Percentiles rank a stretch among this genome's conserved stretches.
Evolutionary conservation across 176 grass and related monocot species (phyloP).

Genomic region (Aegilops longissima): DNA sequence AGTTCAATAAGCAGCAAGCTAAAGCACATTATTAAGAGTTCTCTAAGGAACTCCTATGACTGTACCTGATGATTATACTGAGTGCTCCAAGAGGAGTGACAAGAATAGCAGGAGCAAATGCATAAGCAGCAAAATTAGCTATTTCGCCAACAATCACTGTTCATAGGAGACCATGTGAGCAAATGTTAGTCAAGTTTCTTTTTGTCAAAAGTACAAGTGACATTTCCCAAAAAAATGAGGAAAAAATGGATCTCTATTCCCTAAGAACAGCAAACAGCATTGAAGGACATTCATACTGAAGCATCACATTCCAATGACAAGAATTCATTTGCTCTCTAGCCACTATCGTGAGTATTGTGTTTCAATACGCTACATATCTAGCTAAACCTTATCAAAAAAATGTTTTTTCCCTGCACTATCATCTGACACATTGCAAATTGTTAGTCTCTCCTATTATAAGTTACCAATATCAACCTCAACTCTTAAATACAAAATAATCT

Average conservation of each 20-base stretch:
- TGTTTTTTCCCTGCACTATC: not conserved
- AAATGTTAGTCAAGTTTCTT: slow-evolving; percentile 31
- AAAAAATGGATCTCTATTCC: not conserved
- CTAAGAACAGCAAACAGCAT: not conserved
- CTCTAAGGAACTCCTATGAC: slow-evolving; percentile 7
- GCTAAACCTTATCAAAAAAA: not conserved
- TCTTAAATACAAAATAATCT: not conserved
- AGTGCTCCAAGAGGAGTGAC: slow-evolving; percentile 96
- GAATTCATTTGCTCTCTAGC: slow-evolving; percentile 1
- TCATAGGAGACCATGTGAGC: slow-evolving; percentile 29
- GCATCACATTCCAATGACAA: slow-evolving; percentile 1
- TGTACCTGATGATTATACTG: slow-evolving; percentile 97
- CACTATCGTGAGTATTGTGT: not conserved
- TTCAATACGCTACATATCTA: not conserved
- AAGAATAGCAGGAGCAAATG: slow-evolving; percentile 95
- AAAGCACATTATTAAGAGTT: slow-evolving; percentile 17
- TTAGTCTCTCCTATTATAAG: slow-evolving; percentile 11
- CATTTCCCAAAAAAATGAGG: slow-evolving; percentile 11
- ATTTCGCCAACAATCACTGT: slow-evolving; percentile 97
- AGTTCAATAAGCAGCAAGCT: slow-evolving; percentile 22
- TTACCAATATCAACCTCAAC: not conserved
- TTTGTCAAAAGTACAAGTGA: slow-evolving; percentile 1
- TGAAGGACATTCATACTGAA: not conserved
- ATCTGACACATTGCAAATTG: not conserved
- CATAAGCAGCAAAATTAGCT: slow-evolving; percentile 97